A percentile compares a stretch with the other conserved stretches of the same genome.
phyloP scores from a whole-genome alignment of 73 alveolate genomes.

The Paraurostyla sp. region DNA sequence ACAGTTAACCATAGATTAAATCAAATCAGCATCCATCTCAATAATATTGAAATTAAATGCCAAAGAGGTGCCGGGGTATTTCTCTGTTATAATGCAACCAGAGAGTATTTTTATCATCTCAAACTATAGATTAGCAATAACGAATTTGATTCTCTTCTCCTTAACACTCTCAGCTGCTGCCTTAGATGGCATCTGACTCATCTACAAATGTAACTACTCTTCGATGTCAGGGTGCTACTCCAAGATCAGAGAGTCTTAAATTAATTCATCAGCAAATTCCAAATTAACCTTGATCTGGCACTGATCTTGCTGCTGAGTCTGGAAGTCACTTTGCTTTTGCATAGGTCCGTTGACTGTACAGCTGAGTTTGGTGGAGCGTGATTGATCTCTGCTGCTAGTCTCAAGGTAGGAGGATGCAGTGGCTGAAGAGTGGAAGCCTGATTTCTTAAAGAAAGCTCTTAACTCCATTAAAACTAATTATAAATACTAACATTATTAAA shows the following conservation, averaged over 20 bases:
- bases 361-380: background rate
- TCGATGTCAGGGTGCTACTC: constrained; percentile 37
- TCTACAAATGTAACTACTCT: constrained; percentile 14
- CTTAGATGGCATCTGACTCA: background rate
- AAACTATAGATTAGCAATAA: background rate
- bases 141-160: constrained; percentile 3
- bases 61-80: constrained; percentile 41
- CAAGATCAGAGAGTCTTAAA: background rate
- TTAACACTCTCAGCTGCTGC: constrained; percentile 54
- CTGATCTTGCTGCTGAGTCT: background rate
- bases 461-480: constrained; percentile 18
- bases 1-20: constrained; percentile 35
- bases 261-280: constrained; percentile 23
- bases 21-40: constrained; percentile 18
- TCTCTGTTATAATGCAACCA: constrained; percentile 10
- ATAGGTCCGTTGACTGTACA: constrained; percentile 16
- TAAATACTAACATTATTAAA: background rate
- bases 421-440: background rate
- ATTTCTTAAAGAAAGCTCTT: constrained; percentile 28
- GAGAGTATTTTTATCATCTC: constrained; percentile 34
- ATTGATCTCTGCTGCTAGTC: background rate
- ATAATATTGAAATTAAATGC: constrained; percentile 12
- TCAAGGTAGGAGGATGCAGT: constrained; percentile 24
- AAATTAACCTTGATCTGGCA: constrained; percentile 26
- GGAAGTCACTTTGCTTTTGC: background rate